These are phyloP conservation scores for Coemansia sp. DNA, from an alignment of 192 early-diverging fungal genomes.

Conservation along the genomic window DNA sequence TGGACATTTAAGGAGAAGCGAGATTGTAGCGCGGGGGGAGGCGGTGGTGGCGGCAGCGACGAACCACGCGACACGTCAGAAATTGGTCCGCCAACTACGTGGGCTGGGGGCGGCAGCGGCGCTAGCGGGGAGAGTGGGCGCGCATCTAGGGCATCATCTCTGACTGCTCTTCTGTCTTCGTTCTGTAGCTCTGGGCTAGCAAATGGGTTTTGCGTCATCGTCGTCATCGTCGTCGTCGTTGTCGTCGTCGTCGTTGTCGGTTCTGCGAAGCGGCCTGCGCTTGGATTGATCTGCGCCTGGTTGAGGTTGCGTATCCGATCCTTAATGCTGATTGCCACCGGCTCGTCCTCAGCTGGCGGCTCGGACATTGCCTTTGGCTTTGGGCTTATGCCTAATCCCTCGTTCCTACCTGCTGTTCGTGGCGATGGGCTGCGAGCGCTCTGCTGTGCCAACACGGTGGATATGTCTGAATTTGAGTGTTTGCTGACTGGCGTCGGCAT, in stretches of 20 bases:
- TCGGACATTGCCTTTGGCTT: background rate
- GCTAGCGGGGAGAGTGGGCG: slow-evolving; percentile 13
- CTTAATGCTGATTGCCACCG: slow-evolving; percentile 21
- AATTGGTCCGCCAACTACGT: slow-evolving; percentile 15
- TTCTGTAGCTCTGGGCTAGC: slow-evolving; percentile 43
- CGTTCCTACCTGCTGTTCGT: background rate
- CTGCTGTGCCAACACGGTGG: slow-evolving; percentile 31
- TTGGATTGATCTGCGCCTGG: background rate
- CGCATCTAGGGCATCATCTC: background rate
- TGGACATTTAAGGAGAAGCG: slow-evolving; percentile 3
- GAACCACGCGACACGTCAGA: slow-evolving; percentile 14
- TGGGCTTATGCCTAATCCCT: slow-evolving; percentile 2
- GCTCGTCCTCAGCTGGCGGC: background rate
- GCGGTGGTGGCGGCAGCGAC: slow-evolving; percentile 5
- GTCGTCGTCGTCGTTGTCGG: background rate
- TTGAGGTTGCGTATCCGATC: slow-evolving; percentile 37
- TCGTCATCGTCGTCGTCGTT: background rate
- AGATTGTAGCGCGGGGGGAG: background rate
- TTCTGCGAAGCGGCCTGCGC: background rate
- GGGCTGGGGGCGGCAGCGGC: slow-evolving; percentile 16
- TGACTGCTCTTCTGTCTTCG: background rate
- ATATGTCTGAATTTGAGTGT: background rate
- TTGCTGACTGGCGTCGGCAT: background rate
- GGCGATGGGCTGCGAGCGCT: background rate
- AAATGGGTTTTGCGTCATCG: slow-evolving; percentile 31